phyloP scores from a whole-genome alignment of 1,284 basidiomycete genomes.

The Fomitopsis betulina region DNA sequence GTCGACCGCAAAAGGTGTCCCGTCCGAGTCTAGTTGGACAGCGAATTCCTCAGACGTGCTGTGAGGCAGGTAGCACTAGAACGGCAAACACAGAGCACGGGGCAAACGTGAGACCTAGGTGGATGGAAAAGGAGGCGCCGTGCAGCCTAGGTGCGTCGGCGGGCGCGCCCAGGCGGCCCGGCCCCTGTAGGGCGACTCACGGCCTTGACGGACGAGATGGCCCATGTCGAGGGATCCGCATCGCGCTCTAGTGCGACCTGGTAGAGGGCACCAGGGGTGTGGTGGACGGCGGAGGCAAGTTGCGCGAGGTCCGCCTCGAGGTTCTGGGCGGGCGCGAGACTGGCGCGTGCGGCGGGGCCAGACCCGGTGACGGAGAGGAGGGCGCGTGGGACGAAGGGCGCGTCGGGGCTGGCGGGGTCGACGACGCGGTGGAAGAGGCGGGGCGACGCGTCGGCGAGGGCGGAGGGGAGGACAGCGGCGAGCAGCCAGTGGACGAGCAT shows the following conservation, averaged over 20 bases:
- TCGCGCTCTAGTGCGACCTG: conserved; percentile 67
- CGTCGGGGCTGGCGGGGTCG: conserved; percentile 10
- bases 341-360: conserved; percentile 21
- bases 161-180: not conserved
- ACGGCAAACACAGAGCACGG: conserved; percentile 6
- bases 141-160: not conserved
- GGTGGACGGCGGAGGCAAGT: conserved; percentile 8
- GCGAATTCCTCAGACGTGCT: conserved; percentile 51
- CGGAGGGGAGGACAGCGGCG: conserved; percentile 19
- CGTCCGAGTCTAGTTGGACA: conserved; percentile 47
- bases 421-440: conserved; percentile 8
- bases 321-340: conserved; percentile 2
- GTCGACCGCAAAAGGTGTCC: conserved; percentile 57
- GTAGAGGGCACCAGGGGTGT: conserved; percentile 49
- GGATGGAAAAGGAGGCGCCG: not conserved
- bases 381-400: conserved; percentile 17
- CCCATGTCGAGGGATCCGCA: conserved; percentile 46
- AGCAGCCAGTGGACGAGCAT: conserved; percentile 17
- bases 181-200: conserved; percentile 38
- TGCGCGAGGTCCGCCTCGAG: conserved; percentile 23
- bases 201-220: conserved; percentile 66
- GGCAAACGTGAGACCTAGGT: not conserved
- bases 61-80: conserved; percentile 56
- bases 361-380: conserved; percentile 41
- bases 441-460: conserved; percentile 35